Evolutionary conservation across 345 rosid genomes (phyloP).

Genomic region (Cochlearia excelsa): DNA sequence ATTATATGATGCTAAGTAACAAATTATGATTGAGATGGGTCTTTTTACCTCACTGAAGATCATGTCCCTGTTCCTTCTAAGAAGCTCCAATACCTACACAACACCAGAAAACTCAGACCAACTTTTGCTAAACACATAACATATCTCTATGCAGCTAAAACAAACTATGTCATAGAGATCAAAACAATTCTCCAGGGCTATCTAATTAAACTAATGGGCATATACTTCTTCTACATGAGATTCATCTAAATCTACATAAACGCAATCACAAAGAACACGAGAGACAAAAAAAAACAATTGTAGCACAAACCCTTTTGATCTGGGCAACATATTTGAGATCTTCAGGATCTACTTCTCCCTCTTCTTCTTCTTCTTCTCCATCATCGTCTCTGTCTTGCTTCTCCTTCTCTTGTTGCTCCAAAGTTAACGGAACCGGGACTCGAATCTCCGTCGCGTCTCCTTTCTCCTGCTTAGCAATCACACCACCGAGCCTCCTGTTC

Average conservation of each 20-base stretch:
- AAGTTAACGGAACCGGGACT: slow-evolving; percentile 36
- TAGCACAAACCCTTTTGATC: slow-evolving; percentile 38
- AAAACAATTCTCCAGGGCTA: not conserved
- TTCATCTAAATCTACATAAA: not conserved
- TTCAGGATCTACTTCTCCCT: slow-evolving; percentile 35
- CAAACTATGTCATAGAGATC: not conserved
- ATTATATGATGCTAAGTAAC: not conserved
- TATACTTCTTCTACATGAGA: not conserved
- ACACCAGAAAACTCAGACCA: not conserved
- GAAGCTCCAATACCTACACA: slow-evolving; percentile 73
- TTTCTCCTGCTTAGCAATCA: slow-evolving; percentile 36
- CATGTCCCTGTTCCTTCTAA: slow-evolving; percentile 87
- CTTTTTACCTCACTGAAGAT: slow-evolving; percentile 65
- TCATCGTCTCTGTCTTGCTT: slow-evolving; percentile 24
- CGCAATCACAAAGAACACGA: not conserved
- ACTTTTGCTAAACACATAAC: not conserved
- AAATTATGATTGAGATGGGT: not conserved
- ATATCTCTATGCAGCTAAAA: not conserved
- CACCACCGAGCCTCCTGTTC: slow-evolving; percentile 23
- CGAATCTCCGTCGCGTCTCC: slow-evolving; percentile 41
- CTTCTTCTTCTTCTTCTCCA: slow-evolving; percentile 27
- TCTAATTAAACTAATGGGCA: slow-evolving; percentile 4
- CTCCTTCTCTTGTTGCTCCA: slow-evolving; percentile 38
- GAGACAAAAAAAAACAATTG: not conserved
- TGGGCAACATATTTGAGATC: slow-evolving; percentile 38